Base-by-base conservation (phyloP, 768 basidiomycete species). In the Boletus insuetus region DNA sequence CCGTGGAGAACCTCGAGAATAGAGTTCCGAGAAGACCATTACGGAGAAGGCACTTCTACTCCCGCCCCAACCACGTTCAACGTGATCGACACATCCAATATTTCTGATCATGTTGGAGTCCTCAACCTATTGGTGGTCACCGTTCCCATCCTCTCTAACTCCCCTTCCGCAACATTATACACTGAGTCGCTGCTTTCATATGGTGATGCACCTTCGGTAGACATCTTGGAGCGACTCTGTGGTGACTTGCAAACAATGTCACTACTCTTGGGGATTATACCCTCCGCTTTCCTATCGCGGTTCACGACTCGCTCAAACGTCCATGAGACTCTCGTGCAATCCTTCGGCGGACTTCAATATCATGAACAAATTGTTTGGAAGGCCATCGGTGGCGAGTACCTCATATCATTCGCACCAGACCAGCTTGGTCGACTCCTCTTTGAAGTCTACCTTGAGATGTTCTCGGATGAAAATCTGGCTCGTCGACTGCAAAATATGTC, bases 41-140 rank as follows among this genome's bases (percentile, higher is more conserved):
- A 72, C 35, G 58, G 58, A 17, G 20, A 53, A 40, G 42, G 24
- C 2, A 50, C 53, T 19, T n/a, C 47, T 16, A 41, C 49, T 29
- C 61, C 59, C 0, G 72, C 72, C 9, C 70, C 70, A 11, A 61
- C 62, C 9, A 53, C 26, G 16, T 73, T 71, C 53, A 65, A 73
- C 24, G 69, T 73, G 39, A 72, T 71, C 37, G 61, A 71, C 41
- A 70, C 70, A 13, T 71, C 72, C 32, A 73, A 72, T 29, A 11
- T 72, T 19, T 59, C 60, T 31, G 70, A 72, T 46, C 58, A 73
- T 38, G 47, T 69, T 6, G 72, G 70, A 6, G 54, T 71, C 24
- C 40, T 72, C 29, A 71, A 71, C 38, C 34, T 71, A 5, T 49
- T 71, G 37, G 46, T 60, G 16, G 62, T 43, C 39, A 50, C 66